Percentiles rank a stretch among this genome's conserved stretches.
phyloP scores from a whole-genome alignment of 768 basidiomycete genomes.

The Hemileccinum rubropunctum region DNA sequence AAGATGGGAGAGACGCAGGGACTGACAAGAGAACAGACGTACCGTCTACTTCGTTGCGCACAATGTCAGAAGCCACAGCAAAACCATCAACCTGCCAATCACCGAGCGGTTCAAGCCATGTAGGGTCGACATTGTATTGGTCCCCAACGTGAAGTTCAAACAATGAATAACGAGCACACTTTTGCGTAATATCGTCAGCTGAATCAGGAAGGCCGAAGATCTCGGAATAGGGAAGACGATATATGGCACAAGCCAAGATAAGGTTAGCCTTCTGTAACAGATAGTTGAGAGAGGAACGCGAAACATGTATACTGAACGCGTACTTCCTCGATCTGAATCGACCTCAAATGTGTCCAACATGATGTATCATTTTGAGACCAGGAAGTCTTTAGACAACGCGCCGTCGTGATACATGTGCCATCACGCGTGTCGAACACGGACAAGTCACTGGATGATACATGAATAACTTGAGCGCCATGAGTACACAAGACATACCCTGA shows the following conservation, averaged over 20 bases:
- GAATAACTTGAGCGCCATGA: slow-evolving; percentile 1
- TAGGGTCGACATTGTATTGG: slow-evolving; percentile 9
- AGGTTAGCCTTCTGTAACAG: slow-evolving; percentile 24
- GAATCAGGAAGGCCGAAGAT: slow-evolving; percentile 22
- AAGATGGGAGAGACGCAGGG: slow-evolving; percentile 10
- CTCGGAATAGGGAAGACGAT: slow-evolving; percentile 16
- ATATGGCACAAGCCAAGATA: slow-evolving; percentile 47
- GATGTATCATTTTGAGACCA: slow-evolving; percentile 9
- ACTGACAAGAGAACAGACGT: slow-evolving; percentile 12
- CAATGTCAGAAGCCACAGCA: slow-evolving; percentile 43
- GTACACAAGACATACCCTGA: slow-evolving; percentile 50
- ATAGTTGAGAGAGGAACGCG: not conserved
- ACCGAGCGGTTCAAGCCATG: slow-evolving; percentile 44
- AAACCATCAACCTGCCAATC: slow-evolving; percentile 56
- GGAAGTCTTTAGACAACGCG: slow-evolving; percentile 9
- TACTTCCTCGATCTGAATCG: slow-evolving; percentile 22
- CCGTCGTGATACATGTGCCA: slow-evolving; percentile 35
- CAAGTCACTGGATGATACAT: slow-evolving; percentile 42
- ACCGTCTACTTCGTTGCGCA: slow-evolving; percentile 48
- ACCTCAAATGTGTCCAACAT: slow-evolving; percentile 22
- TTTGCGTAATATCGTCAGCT: slow-evolving; percentile 3
- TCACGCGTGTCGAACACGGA: slow-evolving; percentile 55
- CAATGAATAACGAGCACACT: slow-evolving; percentile 16
- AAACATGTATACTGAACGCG: not conserved
- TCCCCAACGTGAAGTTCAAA: slow-evolving; percentile 29